Conservation (phyloP, 2,329 filamentous ascomycete species). For the Hypomyces perniciosus region DNA sequence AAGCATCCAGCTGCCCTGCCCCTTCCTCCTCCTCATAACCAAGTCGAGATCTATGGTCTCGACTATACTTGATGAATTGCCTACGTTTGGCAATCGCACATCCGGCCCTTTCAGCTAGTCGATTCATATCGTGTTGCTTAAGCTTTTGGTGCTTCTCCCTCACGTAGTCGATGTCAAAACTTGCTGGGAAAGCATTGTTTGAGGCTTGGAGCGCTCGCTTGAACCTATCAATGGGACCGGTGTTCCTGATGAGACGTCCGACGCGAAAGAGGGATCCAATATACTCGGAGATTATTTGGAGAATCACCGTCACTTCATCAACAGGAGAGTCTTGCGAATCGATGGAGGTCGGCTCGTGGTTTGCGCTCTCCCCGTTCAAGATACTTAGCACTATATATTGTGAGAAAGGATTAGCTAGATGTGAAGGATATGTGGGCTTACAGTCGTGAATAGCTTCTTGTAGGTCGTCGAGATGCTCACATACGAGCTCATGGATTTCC, state of each 20-base stretch:
- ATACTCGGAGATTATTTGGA: slow-evolving; percentile 5
- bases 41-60: slow-evolving; percentile 8
- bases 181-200: neutral
- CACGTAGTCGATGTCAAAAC: slow-evolving; percentile 10
- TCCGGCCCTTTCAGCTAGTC: slow-evolving; percentile 5
- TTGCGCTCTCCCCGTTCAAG: too few relatives aligned
- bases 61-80: slow-evolving; percentile 10
- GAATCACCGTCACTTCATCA: neutral
- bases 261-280: slow-evolving; percentile 12
- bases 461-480: slow-evolving; percentile 3
- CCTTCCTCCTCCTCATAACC: neutral
- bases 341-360: too few relatives aligned
- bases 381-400: neutral
- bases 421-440: neutral
- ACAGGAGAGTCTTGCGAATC: neutral
- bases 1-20: neutral
- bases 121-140: neutral
- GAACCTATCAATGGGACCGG: slow-evolving; percentile 5
- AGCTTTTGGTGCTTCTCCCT: slow-evolving; percentile 5
- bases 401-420: neutral
- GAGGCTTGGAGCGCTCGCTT: slow-evolving; percentile 6
- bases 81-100: slow-evolving; percentile 12
- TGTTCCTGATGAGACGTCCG: slow-evolving; percentile 7
- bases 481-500: slow-evolving; percentile 3
- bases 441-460: slow-evolving; percentile 1